Evolutionary conservation across 116 monocot genomes (phyloP), one percentile per base, ranked within the genome.

Genomic region (Posidonia oceanica): DNA sequence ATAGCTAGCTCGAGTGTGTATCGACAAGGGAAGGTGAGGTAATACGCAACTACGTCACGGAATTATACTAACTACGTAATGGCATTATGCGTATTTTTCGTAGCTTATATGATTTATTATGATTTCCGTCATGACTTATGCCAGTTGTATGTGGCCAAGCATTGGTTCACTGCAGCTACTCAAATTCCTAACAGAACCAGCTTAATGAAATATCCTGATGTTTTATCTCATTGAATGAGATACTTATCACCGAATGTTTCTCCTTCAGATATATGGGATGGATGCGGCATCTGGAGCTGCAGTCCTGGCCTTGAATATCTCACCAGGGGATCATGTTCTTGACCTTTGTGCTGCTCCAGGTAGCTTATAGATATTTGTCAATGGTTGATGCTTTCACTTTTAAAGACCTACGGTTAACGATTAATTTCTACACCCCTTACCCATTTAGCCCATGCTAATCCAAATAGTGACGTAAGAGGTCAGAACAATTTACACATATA

Each of bases 221-320:
- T 29, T 29, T 29, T 29, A 29, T 29, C 29, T 29, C 2, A 10
- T 48, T 10, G 48, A 48, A 7, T 44, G 10, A 10, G 4, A 66
- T 41, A 8, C 10, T 40, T 22, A 41, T n/a, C 38, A 38, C 38
- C 6, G 3, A 15, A 11, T 5, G 36, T 18, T 48, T 42, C 6
- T 63, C 51, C 13, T 66, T 48, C 79, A 98, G 97, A 98, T 98
- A 44, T 98, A 89, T 75, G 97, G 97, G 75, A 92, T 98, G 75
- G 97, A 98, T 89, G 97, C 89, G 38, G 89, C 97, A 71, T 98
- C 97, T 42, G 97, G 97, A 64, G 97, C 97, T 66, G 92, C 97
- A 67, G 87, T 92, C 58, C 54, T 79, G 59, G 89, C 97, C 21
- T 77, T 92, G 72, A 71, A 81, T 75, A 85, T 87, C 76, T 75